Percentiles rank a stretch among this genome's conserved stretches.
Evolutionary conservation across 148 eudicot genomes (phyloP).

Genomic region (Salicornia ramosissima): DNA sequence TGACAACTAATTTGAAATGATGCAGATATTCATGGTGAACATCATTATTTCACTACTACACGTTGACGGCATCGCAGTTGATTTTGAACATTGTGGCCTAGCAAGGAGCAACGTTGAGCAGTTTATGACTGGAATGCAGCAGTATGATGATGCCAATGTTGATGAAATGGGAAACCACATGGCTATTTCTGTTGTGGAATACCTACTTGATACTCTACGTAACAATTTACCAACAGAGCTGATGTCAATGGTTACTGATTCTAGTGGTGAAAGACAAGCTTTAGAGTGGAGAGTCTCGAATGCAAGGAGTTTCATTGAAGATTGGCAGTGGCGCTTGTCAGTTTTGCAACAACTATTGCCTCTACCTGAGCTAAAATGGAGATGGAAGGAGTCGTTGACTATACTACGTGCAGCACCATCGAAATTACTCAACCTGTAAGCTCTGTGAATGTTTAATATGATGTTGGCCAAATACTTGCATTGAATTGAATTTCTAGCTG

Average conservation of each 20-base stretch:
- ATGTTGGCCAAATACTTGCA: neutral
- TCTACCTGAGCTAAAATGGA: constrained; percentile 82
- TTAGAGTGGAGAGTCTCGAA: constrained; percentile 76
- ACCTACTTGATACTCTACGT: constrained; percentile 58
- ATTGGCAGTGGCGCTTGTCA: constrained; percentile 99
- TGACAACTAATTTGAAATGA: constrained; percentile 19
- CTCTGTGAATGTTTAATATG: constrained; percentile 5
- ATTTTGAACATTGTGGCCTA: constrained; percentile 46
- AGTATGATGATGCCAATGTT: constrained; percentile 33
- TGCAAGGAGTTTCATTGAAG: constrained; percentile 71
- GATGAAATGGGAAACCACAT: constrained; percentile 55
- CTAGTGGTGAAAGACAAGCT: constrained; percentile 58
- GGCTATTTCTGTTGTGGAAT: constrained; percentile 63
- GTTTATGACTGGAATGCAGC: constrained; percentile 24
- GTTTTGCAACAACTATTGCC: constrained; percentile 81
- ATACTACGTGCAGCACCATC: constrained; percentile 98
- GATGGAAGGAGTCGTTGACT: constrained; percentile 90
- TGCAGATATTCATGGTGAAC: constrained; percentile 91
- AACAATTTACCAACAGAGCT: constrained; percentile 64
- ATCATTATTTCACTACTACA: constrained; percentile 75
- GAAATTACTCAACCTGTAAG: constrained; percentile 94
- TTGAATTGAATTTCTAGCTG: neutral
- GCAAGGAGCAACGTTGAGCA: constrained; percentile 34
- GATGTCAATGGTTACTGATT: constrained; percentile 36
- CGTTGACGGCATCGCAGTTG: constrained; percentile 66